Evolutionary conservation across 2,329 filamentous ascomycete genomes (phyloP), one percentile per base, ranked within the genome.

Genomic region (Didymella pinodella): DNA sequence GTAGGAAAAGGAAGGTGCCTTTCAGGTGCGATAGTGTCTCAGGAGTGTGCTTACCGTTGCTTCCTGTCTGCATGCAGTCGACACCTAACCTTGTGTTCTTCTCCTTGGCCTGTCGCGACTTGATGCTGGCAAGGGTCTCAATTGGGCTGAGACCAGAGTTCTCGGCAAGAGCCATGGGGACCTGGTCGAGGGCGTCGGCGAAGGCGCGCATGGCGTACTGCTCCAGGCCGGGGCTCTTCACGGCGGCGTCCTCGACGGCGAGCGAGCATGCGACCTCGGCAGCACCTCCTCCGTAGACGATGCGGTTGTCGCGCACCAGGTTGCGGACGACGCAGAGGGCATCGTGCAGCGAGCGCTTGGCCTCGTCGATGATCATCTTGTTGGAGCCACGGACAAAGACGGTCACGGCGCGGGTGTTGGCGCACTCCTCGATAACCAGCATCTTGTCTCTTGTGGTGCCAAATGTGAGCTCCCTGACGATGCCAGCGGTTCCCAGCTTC

Each of bases 341-440:
- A 79, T 99, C 95, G 78, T 99, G 96, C 59, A 99, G 85, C 48
- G 95, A 98, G 71, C 96, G 89, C 84, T 97, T 97, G 54, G 96
- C 96, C 81, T 99, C 96, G 75, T 99, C 96, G 77, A 99, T 98
- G 78, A 99, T 97, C 95, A 99, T 99, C 85, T 98, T 99, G 86
- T 99, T 99, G 84, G 93, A 96, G 73, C 95, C 95, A 73, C 95
- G 86, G 61, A 99, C 91, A 78, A 99, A 99, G 54, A 96, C 88
- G 2, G 95, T 99, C 61, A 99, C 96, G 44, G 95, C 95, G 72
- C 95, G 86, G 58, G 92, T 97, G 83, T 99, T 99, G 74, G 96
- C 95, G 76, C 95, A 99, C 81, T 99, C 95, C 82, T 99, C 96
- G 71, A 99, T 99, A 57, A 99, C 92, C 70, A 99, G 84, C 95